These are phyloP conservation scores for Boletus vinaceobasis DNA, from an alignment of 768 basidiomycete species.

Conservation along the genomic window DNA sequence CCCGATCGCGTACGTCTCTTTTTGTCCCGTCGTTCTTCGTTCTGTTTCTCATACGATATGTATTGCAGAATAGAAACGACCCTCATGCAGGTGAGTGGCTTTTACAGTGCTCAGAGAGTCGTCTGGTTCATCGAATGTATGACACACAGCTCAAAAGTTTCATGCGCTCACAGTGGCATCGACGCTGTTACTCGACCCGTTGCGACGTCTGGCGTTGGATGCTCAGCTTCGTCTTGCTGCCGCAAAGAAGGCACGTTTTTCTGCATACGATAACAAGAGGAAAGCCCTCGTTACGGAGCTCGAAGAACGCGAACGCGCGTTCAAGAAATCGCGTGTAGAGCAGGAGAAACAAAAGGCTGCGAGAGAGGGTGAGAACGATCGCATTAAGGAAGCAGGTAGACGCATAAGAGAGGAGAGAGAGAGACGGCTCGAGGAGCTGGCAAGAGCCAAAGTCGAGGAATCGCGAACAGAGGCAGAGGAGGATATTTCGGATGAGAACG, in stretches of 20 bases:
- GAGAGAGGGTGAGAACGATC: slow-evolving; percentile 60
- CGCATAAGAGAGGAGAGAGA: slow-evolving; percentile 65
- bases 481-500: slow-evolving; percentile 40
- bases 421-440: slow-evolving; percentile 44
- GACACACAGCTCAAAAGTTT: slow-evolving; percentile 61
- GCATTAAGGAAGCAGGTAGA: slow-evolving; percentile 72
- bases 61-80: slow-evolving; percentile 67
- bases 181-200: slow-evolving; percentile 76
- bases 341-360: slow-evolving; percentile 55
- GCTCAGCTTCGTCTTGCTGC: slow-evolving; percentile 70
- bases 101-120: background rate
- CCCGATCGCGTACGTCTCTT: slow-evolving; percentile 67
- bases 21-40: slow-evolving; percentile 9
- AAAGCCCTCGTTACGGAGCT: slow-evolving; percentile 74
- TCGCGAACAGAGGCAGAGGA: slow-evolving; percentile 27
- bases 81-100: slow-evolving; percentile 61
- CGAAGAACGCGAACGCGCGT: slow-evolving; percentile 71
- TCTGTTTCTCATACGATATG: slow-evolving; percentile 6
- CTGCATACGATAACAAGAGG: slow-evolving; percentile 67
- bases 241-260: slow-evolving; percentile 67
- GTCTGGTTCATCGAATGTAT: background rate
- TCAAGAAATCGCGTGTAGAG: slow-evolving; percentile 69
- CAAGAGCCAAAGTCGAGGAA: slow-evolving; percentile 32
- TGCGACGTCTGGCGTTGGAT: slow-evolving; percentile 74
- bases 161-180: slow-evolving; percentile 82